phyloP scores from a whole-genome alignment of 345 rosid species.

The Salix exigua region DNA sequence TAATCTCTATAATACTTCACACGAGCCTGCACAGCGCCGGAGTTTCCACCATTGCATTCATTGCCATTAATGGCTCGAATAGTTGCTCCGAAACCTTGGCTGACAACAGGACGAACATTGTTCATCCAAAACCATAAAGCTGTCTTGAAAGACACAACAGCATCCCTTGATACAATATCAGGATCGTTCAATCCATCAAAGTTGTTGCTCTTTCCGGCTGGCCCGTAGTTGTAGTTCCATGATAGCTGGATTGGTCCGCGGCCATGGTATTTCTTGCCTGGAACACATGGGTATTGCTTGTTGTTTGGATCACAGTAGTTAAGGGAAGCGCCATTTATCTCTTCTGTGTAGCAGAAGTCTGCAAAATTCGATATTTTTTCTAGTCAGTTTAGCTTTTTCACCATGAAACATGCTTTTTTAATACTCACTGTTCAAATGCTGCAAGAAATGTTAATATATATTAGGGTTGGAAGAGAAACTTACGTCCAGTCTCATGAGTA shows the following conservation, averaged over 20 bases:
- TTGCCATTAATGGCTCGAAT: conserved; percentile 44
- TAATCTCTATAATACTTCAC: conserved; percentile 34
- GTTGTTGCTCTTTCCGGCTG: conserved; percentile 35
- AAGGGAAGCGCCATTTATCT: conserved; percentile 39
- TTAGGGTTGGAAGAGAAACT: neutral
- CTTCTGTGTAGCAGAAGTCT: conserved; percentile 61
- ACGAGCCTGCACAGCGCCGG: conserved; percentile 11
- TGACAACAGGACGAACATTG: conserved; percentile 28
- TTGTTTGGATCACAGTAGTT: conserved; percentile 43
- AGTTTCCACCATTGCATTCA: neutral
- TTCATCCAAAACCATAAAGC: conserved; percentile 52
- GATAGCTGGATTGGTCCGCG: conserved; percentile 53
- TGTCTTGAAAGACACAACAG: conserved; percentile 36
- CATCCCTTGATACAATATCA: conserved; percentile 39
- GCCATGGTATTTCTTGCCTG: conserved; percentile 42
- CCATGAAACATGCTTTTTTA: too few relatives aligned
- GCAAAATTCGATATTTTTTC: neutral
- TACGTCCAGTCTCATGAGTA: conserved; percentile 47
- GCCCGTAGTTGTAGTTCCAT: conserved; percentile 51
- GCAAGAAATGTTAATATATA: neutral
- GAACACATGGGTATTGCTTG: conserved; percentile 50
- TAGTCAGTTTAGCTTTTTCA: too few relatives aligned
- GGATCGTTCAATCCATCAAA: conserved; percentile 41
- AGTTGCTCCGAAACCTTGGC: conserved; percentile 52
- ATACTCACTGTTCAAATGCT: too few relatives aligned